These are phyloP conservation scores for Beta macrorhiza DNA, from an alignment of 179 eudicot genomes.

Conservation along the genomic window DNA sequence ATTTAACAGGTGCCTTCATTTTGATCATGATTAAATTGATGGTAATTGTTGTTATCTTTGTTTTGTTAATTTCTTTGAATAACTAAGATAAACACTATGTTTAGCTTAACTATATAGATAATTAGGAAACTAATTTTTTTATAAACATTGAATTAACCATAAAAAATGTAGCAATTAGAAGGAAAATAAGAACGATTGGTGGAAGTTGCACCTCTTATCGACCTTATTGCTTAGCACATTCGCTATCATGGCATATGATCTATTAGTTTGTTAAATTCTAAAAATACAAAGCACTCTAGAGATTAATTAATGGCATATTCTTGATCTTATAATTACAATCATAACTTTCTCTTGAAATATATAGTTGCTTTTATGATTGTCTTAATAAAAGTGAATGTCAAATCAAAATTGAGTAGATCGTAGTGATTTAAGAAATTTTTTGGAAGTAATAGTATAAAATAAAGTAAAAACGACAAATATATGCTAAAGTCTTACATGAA, in stretches of 20 bases:
- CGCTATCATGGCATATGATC: neutral
- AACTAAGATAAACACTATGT: too few relatives aligned
- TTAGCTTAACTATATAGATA: too few relatives aligned
- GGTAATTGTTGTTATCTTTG: too few relatives aligned
- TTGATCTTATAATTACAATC: neutral
- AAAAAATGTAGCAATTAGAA: too few relatives aligned
- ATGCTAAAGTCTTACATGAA: neutral
- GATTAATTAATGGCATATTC: neutral
- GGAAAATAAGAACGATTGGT: too few relatives aligned
- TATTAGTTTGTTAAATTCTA: neutral
- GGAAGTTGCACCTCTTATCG: neutral
- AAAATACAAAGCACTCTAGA: neutral
- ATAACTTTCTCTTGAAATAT: neutral
- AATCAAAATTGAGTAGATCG: neutral
- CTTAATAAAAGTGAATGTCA: neutral
- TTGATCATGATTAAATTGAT: too few relatives aligned
- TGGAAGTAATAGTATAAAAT: too few relatives aligned
- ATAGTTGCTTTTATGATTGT: too few relatives aligned
- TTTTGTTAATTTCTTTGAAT: too few relatives aligned
- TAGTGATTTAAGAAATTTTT: neutral
- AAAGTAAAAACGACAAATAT: neutral
- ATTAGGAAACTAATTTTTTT: too few relatives aligned
- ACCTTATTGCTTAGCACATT: neutral
- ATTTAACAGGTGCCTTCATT: too few relatives aligned
- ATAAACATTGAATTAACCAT: too few relatives aligned